Evolutionary conservation across 352 stramenopile species (phyloP).

Genomic region (Phytophthora pinifolia): DNA sequence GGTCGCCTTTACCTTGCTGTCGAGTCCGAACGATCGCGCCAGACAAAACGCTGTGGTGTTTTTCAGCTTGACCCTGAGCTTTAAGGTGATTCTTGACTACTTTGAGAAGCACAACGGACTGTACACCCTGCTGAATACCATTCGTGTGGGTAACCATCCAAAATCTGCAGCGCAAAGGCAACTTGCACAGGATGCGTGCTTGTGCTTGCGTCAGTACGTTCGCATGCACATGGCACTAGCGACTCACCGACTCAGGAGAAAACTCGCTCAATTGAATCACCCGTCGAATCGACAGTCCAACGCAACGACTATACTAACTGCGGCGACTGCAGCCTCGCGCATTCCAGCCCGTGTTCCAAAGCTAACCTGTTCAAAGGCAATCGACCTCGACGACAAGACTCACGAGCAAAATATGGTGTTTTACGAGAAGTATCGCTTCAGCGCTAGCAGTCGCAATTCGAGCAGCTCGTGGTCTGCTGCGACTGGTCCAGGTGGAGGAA

Average conservation of each 20-base stretch:
- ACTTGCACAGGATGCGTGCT: slow-evolving; percentile 79
- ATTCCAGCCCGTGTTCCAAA: slow-evolving; percentile 74
- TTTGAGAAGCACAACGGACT: slow-evolving; percentile 86
- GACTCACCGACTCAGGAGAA: slow-evolving; percentile 66
- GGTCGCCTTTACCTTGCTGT: slow-evolving; percentile 63
- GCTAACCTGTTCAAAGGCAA: slow-evolving; percentile 68
- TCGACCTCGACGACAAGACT: slow-evolving; percentile 85
- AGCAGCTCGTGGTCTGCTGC: slow-evolving; percentile 61
- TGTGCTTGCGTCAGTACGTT: slow-evolving; percentile 83
- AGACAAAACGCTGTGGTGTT: slow-evolving; percentile 85
- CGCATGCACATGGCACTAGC: slow-evolving; percentile 80
- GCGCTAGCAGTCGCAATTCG: slow-evolving; percentile 42
- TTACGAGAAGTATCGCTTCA: slow-evolving; percentile 85
- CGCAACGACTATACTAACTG: slow-evolving; percentile 43
- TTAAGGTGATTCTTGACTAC: slow-evolving; percentile 80
- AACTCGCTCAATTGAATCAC: slow-evolving; percentile 60
- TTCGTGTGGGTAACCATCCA: slow-evolving; percentile 72
- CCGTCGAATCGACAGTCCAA: slow-evolving; percentile 45
- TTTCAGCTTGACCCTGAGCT: slow-evolving; percentile 77
- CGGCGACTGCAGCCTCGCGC: slow-evolving; percentile 51
- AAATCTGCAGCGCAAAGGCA: slow-evolving; percentile 80
- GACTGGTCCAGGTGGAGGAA: slow-evolving; percentile 47
- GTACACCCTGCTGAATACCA: slow-evolving; percentile 86
- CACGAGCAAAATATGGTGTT: slow-evolving; percentile 84
- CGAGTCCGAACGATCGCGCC: slow-evolving; percentile 76